A percentile compares a stretch with the other conserved stretches of the same genome.
These are phyloP conservation scores for Boletellus emodensis DNA, from an alignment of 768 basidiomycete genomes.

Conservation along the genomic window DNA sequence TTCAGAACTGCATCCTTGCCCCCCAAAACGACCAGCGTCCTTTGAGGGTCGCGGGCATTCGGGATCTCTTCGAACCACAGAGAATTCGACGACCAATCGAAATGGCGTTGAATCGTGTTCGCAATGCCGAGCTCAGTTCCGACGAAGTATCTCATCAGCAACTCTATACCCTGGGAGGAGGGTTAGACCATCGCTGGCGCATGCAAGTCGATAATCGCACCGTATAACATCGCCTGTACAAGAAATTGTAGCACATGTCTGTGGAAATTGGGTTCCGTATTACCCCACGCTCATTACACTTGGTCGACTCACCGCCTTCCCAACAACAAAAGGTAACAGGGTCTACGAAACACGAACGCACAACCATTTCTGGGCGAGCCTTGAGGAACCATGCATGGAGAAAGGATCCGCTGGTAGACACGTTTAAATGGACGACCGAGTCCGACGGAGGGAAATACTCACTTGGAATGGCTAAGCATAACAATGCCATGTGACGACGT, in stretches of 20 bases:
- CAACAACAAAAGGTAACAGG: conserved; percentile 88
- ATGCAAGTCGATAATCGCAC: conserved; percentile 34
- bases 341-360: conserved; percentile 85
- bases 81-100: conserved; percentile 84
- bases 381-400: conserved; percentile 90
- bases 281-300: background rate
- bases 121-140: conserved; percentile 84
- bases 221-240: conserved; percentile 66
- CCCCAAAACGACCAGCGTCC: conserved; percentile 75
- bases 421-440: conserved; percentile 2
- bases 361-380: conserved; percentile 60
- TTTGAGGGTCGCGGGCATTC: conserved; percentile 61
- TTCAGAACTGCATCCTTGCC: conserved; percentile 78
- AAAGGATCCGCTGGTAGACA: conserved; percentile 61
- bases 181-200: conserved; percentile 1
- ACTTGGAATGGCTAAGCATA: conserved; percentile 89
- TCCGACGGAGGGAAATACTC: conserved; percentile 18
- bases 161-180: conserved; percentile 58
- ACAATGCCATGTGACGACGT: conserved; percentile 52
- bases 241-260: conserved; percentile 91
- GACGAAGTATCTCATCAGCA: conserved; percentile 85
- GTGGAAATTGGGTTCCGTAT: conserved; percentile 1
- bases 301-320: conserved; percentile 72
- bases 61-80: conserved; percentile 91
- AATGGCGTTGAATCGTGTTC: conserved; percentile 77